Percentiles rank a stretch among this genome's conserved stretches.
phyloP scores from a whole-genome alignment of 2,329 filamentous ascomycete genomes.

The Cladophialophora psammophila region DNA sequence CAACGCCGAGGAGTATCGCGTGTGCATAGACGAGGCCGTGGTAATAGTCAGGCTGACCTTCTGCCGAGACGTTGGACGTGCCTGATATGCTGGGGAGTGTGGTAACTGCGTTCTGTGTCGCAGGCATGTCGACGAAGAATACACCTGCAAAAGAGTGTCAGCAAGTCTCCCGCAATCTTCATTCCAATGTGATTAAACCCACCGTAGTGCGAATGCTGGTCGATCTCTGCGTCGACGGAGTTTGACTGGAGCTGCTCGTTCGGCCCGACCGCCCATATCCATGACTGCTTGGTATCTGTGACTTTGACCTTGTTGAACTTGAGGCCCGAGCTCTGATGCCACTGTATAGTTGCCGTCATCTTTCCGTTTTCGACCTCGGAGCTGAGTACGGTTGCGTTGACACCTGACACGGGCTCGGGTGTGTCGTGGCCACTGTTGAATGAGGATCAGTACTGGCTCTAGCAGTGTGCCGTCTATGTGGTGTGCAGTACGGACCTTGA shows the following conservation, averaged over 20 bases:
- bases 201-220: conserved; percentile 29
- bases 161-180: background rate
- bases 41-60: conserved; percentile 17
- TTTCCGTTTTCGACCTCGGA: conserved; percentile 9
- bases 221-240: conserved; percentile 20
- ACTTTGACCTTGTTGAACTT: conserved; percentile 15
- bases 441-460: conserved; percentile 1
- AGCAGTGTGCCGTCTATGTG: background rate
- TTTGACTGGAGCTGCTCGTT: conserved; percentile 14
- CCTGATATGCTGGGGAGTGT: conserved; percentile 43
- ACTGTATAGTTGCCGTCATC: conserved; percentile 20
- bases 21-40: conserved; percentile 35
- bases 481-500: conserved; percentile 1
- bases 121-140: conserved; percentile 30
- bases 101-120: conserved; percentile 32
- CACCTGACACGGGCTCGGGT: conserved; percentile 7
- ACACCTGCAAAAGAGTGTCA: conserved; percentile 11
- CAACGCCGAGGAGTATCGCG: conserved; percentile 44
- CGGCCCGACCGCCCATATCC: conserved; percentile 29
- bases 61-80: conserved; percentile 41
- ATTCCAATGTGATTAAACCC: background rate
- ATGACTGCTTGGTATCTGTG: conserved; percentile 17
- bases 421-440: conserved; percentile 22
- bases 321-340: conserved; percentile 12
- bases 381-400: conserved; percentile 7